Evolutionary conservation across 352 stramenopile genomes (phyloP), one percentile per base, ranked within the genome.

Genomic region (Phytophthora pseudosyringae): DNA sequence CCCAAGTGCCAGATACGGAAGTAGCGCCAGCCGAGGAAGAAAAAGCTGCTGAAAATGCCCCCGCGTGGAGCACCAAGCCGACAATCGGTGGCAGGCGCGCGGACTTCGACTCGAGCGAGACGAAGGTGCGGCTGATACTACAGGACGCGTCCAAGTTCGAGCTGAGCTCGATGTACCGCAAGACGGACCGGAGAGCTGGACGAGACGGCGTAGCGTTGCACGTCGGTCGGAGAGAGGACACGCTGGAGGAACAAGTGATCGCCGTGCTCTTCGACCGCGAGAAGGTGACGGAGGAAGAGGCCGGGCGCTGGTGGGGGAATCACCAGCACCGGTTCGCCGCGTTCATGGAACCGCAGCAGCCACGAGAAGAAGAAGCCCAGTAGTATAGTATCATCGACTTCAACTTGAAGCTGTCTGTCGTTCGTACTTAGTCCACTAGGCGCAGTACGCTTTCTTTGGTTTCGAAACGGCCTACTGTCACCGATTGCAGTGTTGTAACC

Each of bases 131-230:
- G 10, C 60, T 95, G 12, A 59, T 78, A 11, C 35, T 95, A 13
- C 86, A 93, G 54, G 86, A 95, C 51, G 84, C 84, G 11, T 80
- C 81, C 18, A 78, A 79, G 49, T 93, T 95, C 51, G 86, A 90
- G 53, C 66, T 95, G 35, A 93, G 75, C 43, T 82, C 86, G 3
- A 95, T 95, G 84, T 95, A 95, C 76, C 83, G 86, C 51, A 93
- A 93, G 66, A 95, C 83, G 1, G 86, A 95, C 65, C 81, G 80
- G 38, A 85, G 83, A 58, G 86, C 86, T n/a, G 61, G 71, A 32
- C 77, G 84, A 50, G 86, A 95, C 35, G 86, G 86, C 33, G 69
- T 95, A 13, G 83, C 86, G 18, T 55, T 93, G 52, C 83, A 90
- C 47, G 88, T 95, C 62, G 86, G 84, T 1, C 65, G 84, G 21